These are phyloP conservation scores for Chrysochromulina parva DNA, from an alignment of 78 protist species.

Conservation along the genomic window DNA sequence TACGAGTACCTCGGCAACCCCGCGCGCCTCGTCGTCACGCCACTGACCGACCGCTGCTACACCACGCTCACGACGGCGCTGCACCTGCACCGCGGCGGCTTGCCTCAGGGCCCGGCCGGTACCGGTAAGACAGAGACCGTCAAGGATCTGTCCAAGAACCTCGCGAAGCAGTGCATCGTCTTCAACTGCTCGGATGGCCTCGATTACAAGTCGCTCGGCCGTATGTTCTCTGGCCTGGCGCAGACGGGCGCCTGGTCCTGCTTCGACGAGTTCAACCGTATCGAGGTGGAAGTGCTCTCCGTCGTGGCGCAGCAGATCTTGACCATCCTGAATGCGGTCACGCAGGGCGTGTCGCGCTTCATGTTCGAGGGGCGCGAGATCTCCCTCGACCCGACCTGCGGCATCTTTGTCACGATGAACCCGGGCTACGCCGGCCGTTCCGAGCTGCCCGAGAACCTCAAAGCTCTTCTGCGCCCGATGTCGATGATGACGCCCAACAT, in stretches of 20 bases:
- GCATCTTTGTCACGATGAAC: conserved; percentile 88
- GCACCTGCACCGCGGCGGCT: conserved; percentile 82
- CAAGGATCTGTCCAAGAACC: conserved; percentile 80
- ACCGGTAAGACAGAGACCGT: conserved; percentile 94
- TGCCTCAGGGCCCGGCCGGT: conserved; percentile 94
- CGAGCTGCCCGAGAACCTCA: conserved; percentile 86
- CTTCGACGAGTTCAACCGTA: conserved; percentile 94
- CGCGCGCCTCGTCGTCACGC: conserved; percentile 86
- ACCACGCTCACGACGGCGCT: conserved; percentile 80
- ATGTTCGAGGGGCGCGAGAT: conserved; percentile 73
- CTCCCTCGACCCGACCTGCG: conserved; percentile 62
- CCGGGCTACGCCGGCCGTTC: conserved; percentile 90
- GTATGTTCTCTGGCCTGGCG: conserved; percentile 86
- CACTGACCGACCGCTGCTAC: conserved; percentile 88
- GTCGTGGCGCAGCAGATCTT: conserved; percentile 89
- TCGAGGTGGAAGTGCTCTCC: conserved; percentile 81
- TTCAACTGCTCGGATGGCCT: conserved; percentile 87
- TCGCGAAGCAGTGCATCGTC: conserved; percentile 80
- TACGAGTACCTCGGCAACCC: conserved; percentile 86
- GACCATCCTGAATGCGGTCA: conserved; percentile 69
- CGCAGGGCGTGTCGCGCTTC: conserved; percentile 57
- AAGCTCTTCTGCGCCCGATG: conserved; percentile 81
- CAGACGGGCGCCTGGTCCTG: conserved; percentile 86
- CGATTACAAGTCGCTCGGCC: conserved; percentile 71
- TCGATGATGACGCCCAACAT: conserved; percentile 90